Conservation (phyloP, 106 monocot species). For the Dendrobium officinale region DNA sequence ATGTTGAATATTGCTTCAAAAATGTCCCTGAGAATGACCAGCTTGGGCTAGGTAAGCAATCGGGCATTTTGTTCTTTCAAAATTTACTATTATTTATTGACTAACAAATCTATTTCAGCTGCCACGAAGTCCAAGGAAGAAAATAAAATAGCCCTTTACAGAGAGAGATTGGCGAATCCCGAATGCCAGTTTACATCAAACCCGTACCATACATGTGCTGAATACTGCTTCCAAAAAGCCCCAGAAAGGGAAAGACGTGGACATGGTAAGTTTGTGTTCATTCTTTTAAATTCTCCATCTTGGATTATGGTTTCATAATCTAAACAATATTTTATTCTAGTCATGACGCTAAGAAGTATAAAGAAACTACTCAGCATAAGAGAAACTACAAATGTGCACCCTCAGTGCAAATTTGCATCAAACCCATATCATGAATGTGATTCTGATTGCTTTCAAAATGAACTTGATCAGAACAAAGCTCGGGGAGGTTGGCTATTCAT, state of each 20-base stretch:
- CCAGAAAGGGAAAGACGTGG: not conserved
- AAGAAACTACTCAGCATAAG: not conserved
- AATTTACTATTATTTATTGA: no score
- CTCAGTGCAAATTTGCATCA: not conserved
- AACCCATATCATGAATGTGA: not conserved
- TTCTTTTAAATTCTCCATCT: not conserved
- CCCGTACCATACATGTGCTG: conserved; percentile 5
- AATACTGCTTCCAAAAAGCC: conserved; percentile 2
- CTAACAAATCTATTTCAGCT: not conserved
- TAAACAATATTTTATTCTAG: not conserved
- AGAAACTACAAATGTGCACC: not conserved
- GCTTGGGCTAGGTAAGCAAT: no score
- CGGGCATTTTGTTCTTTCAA: no score
- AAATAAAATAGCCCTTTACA: not conserved
- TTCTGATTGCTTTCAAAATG: not conserved
- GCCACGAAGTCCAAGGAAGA: not conserved
- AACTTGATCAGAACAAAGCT: not conserved
- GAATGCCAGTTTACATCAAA: conserved; percentile 8
- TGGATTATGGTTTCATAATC: not conserved
- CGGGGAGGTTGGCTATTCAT: not conserved
- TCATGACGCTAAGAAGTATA: not conserved
- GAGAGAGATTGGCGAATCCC: not conserved
- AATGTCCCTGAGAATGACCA: no score
- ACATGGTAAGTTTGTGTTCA: conserved; percentile 1
- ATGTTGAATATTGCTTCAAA: no score